A percentile compares a stretch with the other conserved stretches of the same genome.
These are phyloP conservation scores for Puccinellia tenuiflora DNA, from an alignment of 176 grass and related monocot genomes.

Conservation along the genomic window DNA sequence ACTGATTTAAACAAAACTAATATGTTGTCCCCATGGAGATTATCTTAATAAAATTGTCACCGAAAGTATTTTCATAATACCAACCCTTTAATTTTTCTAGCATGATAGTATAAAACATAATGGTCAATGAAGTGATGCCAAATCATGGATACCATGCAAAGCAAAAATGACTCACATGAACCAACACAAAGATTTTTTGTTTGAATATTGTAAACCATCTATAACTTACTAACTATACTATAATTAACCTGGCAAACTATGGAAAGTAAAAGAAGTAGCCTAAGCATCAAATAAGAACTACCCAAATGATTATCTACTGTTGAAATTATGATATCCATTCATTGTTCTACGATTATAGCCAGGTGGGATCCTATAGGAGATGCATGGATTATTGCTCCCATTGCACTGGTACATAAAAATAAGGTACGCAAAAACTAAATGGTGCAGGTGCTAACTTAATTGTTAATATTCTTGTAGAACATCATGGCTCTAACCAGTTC, in stretches of 20 bases:
- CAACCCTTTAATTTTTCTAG: neutral
- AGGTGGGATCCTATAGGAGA: neutral
- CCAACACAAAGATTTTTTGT: neutral
- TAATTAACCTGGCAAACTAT: neutral
- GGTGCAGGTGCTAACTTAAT: conserved; percentile 35
- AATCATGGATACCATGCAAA: neutral
- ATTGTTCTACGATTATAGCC: neutral
- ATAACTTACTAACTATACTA: neutral
- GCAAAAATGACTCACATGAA: neutral
- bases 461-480: conserved; percentile 84
- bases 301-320: neutral
- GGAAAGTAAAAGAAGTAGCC: neutral
- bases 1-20: neutral
- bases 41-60: neutral
- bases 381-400: neutral
- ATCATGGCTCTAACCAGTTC: too few species aligned
- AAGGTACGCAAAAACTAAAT: neutral
- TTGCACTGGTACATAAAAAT: neutral
- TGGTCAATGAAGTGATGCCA: neutral
- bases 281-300: neutral
- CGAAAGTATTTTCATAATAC: neutral
- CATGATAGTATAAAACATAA: neutral
- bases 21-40: neutral
- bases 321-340: neutral
- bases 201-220: neutral